Evolutionary conservation across 2,329 filamentous ascomycete genomes (phyloP), one percentile per base, ranked within the genome.

Genomic region (Bimuria novae-zelandiae): DNA sequence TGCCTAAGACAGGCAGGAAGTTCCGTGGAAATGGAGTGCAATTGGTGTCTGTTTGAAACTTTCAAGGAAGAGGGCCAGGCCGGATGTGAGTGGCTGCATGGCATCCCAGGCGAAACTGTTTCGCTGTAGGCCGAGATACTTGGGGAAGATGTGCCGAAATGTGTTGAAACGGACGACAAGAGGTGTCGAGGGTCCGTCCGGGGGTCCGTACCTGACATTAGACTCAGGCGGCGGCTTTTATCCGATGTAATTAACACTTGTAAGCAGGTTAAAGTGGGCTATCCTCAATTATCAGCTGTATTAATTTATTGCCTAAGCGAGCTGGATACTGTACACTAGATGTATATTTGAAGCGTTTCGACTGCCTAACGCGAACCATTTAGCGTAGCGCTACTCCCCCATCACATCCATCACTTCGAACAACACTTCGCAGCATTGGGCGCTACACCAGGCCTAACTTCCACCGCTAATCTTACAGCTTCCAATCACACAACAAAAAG

Each of bases 31-130:
- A 49, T 42, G 57, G 57, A 58, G 49, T 55, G 55, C 60, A 55
- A 17, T 42, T 35, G 54, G 64, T 47, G 40, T 47, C 45, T 62
- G 67, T 70, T 70, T 70, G 65, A 68, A 52, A 64, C 57, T 68
- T 68, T 64, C 55, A 54, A 44, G 61, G 54, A 61, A 29, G 19
- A 60, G 56, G 51, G 54, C 44, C 55, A 47, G 54, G 43, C 54
- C 54, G 52, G 39, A 47, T 53, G 29, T 53, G 51, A 49, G 48
- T 47, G 42, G 39, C 58, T 49, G 62, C 52, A 49, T 67, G 44
- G 27, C 27, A 49, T 56, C 36, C 53, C 56, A 54, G 51, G 47
- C 51, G 50, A 54, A 43, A 16, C 14, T 33, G 49, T 48, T 43
- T 33, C 48, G 51, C 35, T n/a, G 45, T 46, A 39, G 37, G 47